phyloP scores from a whole-genome alignment of 345 rosid genomes.

The Anastatica hierochuntica region DNA sequence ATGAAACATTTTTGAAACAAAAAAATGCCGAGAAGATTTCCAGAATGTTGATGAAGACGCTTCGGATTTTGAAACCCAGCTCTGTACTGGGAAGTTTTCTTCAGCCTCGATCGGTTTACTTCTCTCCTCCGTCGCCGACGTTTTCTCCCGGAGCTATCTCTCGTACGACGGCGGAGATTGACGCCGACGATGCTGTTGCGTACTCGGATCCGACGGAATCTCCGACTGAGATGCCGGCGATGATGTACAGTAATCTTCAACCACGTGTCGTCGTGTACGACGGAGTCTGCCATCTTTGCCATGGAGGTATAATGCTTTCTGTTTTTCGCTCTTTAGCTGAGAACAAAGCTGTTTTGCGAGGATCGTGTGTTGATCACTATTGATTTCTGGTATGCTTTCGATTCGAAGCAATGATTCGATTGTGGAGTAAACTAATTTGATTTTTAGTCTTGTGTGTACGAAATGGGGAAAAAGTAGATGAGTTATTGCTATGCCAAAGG shows the following conservation, averaged over 20 bases:
- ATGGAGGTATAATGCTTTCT: conserved; percentile 45
- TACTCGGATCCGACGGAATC: conserved; percentile 26
- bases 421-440: too few species aligned
- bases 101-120: conserved; percentile 2
- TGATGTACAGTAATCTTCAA: conserved; percentile 48
- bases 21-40: conserved; percentile 5
- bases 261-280: conserved; percentile 89
- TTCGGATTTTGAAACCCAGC: conserved; percentile 20
- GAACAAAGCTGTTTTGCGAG: neutral
- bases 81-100: neutral
- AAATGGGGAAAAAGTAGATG: too few species aligned
- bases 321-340: neutral
- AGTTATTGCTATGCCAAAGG: too few species aligned
- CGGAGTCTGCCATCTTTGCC: conserved; percentile 97
- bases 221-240: conserved; percentile 24
- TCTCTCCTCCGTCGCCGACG: conserved; percentile 14
- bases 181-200: conserved; percentile 25
- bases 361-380: neutral
- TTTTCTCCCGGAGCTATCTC: conserved; percentile 19
- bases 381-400: neutral
- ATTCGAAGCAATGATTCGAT: neutral
- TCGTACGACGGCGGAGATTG: conserved; percentile 30
- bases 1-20: neutral
- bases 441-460: too few species aligned
- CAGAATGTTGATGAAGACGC: conserved; percentile 20